Evolutionary conservation across 140 eudicot genomes (phyloP).

Genomic region (Bidens hawaiensis): DNA sequence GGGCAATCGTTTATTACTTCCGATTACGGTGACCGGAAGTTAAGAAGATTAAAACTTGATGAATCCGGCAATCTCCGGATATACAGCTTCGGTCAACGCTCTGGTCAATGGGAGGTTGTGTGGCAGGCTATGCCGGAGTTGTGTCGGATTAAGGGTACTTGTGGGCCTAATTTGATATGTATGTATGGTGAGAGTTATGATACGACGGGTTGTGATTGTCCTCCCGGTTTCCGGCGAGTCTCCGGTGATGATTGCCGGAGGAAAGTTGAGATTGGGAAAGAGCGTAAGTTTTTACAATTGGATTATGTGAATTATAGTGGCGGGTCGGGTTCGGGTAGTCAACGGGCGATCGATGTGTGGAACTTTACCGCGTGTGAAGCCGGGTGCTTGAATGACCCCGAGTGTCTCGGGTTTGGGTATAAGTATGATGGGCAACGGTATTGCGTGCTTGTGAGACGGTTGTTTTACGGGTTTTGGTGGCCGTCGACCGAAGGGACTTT

Average conservation of each 20-base stretch:
- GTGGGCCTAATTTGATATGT: conserved; percentile 63
- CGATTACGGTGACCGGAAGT: conserved; percentile 41
- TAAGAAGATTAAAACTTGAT: conserved; percentile 53
- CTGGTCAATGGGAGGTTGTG: conserved; percentile 45
- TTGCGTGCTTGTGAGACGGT: conserved; percentile 42
- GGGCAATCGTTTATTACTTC: conserved; percentile 33
- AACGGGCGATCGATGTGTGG: conserved; percentile 13
- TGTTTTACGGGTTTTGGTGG: conserved; percentile 72
- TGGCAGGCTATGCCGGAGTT: conserved; percentile 65
- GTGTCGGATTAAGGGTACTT: conserved; percentile 51
- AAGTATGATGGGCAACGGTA: conserved; percentile 52
- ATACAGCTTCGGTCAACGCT: conserved; percentile 38
- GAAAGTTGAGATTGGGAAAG: conserved; percentile 8
- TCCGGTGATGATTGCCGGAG: conserved; percentile 21
- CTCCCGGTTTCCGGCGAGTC: conserved; percentile 49
- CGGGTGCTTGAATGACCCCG: conserved; percentile 30
- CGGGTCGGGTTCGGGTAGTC: conserved; percentile 30
- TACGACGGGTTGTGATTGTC: conserved; percentile 60
- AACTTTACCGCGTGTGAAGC: conserved; percentile 46
- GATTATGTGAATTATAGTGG: conserved; percentile 72
- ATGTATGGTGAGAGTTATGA: conserved; percentile 43
- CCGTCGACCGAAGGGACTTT: conserved; percentile 50
- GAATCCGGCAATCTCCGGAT: conserved; percentile 60
- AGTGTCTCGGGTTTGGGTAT: conserved; percentile 64
- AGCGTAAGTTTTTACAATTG: conserved; percentile 46